Evolutionary conservation across 805 yeast genomes (phyloP), one percentile per base, ranked within the genome.

Genomic region (Metschnikowia lunata): DNA sequence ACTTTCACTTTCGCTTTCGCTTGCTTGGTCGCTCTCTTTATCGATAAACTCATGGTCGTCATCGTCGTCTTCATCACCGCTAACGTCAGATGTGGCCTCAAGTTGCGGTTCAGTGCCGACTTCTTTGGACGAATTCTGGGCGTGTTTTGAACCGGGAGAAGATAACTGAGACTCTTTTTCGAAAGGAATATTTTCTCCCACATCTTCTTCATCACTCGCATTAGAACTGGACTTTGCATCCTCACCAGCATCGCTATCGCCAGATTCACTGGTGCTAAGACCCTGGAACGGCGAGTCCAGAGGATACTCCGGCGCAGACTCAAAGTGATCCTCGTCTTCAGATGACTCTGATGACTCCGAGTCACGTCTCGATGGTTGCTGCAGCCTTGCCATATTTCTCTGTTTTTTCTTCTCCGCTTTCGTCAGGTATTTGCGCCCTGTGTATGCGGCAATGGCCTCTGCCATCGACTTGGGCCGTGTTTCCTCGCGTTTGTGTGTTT

Each of bases 401-500:
- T 39, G 36, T 52, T 14, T 51, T 30, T 51, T 40, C 49, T 58
- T 60, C 45, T 59, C 57, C 34, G 72, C 71, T 55, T 75, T 77
- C 6, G 76, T 69, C 50, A 76, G 60, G 46, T 76, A 78, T 53
- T 70, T 74, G 45, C 76, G 77, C 27, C 81, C 80, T 1, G 82
- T 71, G 56, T 78, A 78, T 7, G 76, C 72, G 10, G 80, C 80
- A 28, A 80, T 75, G 8, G 83, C 83, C 57, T 76, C 82, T 8
- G 80, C 81, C 75, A 76, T 67, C 14, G 79, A 73, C 52, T 67
- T 63, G 36, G 59, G 53, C 34, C 53, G 51, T 36, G 43, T 47
- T 12, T 51, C 53, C 18, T 47, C 48, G 27, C 39, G 37, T 23
- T 30, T 42, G 26, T n/a, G 15, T n/a, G 8, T 15, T 32, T 36